Conservation (phyloP, 192 early-diverging fungal genomes). For the Gamsiella multidivaricata region DNA sequence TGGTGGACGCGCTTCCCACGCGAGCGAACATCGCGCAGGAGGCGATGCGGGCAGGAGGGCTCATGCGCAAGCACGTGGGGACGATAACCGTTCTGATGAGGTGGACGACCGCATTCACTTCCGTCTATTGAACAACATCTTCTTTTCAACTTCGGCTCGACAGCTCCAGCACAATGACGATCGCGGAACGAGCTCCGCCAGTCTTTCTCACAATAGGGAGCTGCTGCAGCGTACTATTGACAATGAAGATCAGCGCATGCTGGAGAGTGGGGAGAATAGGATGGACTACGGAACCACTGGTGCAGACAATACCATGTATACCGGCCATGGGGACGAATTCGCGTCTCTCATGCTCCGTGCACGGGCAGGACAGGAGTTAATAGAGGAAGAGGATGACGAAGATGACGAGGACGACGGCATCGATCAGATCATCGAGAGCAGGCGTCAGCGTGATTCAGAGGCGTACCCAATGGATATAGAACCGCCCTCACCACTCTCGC, state of each 20-base stretch:
- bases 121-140: constrained; percentile 22
- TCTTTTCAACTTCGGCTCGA: constrained; percentile 10
- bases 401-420: constrained; percentile 28
- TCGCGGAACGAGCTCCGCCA: constrained; percentile 8
- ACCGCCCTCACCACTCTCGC: constrained; percentile 7
- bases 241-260: constrained; percentile 14
- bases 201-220: not conserved
- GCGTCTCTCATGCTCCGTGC: not conserved
- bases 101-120: constrained; percentile 48
- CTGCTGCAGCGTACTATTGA: too few relatives aligned
- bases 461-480: constrained; percentile 5
- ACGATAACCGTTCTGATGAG: not conserved
- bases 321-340: constrained; percentile 12
- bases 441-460: constrained; percentile 1
- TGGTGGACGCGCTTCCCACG: too few relatives aligned
- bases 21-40: too few relatives aligned
- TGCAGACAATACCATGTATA: not conserved
- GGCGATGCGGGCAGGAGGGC: not conserved
- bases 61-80: not conserved
- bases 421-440: constrained; percentile 24
- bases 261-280: not conserved
- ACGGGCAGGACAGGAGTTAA: not conserved
- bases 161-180: constrained; percentile 11
- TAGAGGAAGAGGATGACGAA: constrained; percentile 15
- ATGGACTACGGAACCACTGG: constrained; percentile 5